Evolutionary conservation across 2,329 filamentous ascomycete genomes (phyloP).

Genomic region (Thermothelomyces thermophilus): DNA sequence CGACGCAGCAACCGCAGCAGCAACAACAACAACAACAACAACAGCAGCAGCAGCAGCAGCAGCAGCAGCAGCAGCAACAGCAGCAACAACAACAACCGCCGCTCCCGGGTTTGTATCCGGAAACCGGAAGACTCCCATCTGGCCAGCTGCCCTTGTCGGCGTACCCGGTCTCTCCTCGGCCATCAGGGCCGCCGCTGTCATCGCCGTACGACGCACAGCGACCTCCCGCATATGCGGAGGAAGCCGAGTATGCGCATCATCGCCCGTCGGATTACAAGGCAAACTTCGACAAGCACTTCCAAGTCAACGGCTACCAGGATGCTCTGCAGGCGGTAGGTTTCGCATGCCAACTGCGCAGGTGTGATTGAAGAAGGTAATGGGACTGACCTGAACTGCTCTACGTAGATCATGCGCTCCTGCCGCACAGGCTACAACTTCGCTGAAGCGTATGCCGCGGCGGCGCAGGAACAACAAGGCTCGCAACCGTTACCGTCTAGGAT

Average conservation of each 20-base stretch:
- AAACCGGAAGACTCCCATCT: slow-evolving; percentile 38
- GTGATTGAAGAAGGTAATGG: not conserved
- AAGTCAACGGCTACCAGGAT: slow-evolving; percentile 49
- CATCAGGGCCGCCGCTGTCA: slow-evolving; percentile 36
- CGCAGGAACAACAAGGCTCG: slow-evolving; percentile 48
- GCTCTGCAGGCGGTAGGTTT: slow-evolving; percentile 43
- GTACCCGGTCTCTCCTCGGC: slow-evolving; percentile 48
- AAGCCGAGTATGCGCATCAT: slow-evolving; percentile 35
- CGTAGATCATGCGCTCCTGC: slow-evolving; percentile 44
- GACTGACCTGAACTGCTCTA: slow-evolving; percentile 14
- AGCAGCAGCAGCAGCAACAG: no score
- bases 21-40: not conserved
- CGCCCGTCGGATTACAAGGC: slow-evolving; percentile 36
- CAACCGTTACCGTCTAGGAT: slow-evolving; percentile 49
- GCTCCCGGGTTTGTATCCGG: slow-evolving; percentile 36
- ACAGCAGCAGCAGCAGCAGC: slow-evolving; percentile 23
- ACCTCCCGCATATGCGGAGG: slow-evolving; percentile 38
- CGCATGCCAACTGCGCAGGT: not conserved
- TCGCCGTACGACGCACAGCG: slow-evolving; percentile 42
- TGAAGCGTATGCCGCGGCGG: slow-evolving; percentile 48
- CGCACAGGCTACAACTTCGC: slow-evolving; percentile 52
- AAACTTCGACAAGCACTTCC: slow-evolving; percentile 42
- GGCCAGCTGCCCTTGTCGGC: slow-evolving; percentile 43
- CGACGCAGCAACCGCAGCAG: slow-evolving; percentile 2
- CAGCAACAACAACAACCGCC: slow-evolving; percentile 22